Conservation (phyloP, 73 alveolate species). For the Blepharisma stoltei region DNA sequence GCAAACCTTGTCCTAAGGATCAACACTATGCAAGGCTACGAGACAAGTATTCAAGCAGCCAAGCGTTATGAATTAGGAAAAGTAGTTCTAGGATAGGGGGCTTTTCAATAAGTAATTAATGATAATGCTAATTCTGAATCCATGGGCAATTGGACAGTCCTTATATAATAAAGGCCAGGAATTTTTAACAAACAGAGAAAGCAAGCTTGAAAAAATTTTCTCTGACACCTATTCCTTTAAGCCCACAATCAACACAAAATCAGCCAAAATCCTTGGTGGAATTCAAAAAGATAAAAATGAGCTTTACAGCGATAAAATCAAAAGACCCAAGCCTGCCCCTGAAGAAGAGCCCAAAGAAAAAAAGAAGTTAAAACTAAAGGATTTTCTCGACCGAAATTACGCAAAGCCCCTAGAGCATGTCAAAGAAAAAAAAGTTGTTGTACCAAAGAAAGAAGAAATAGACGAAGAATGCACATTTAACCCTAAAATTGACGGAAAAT, state of each 20-base stretch:
- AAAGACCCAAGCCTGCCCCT: neutral
- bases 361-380: neutral
- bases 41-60: no score
- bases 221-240: neutral
- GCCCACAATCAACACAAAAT: conserved; percentile 13
- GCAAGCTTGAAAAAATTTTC: neutral
- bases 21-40: no score
- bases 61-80: no score
- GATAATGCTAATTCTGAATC: conserved; percentile 26
- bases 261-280: neutral
- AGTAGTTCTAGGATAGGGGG: no score
- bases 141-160: neutral
- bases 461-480: conserved; percentile 27
- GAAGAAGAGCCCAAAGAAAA: conserved; percentile 13
- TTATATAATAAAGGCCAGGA: conserved; percentile 6
- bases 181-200: neutral
- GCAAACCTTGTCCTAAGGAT: no score
- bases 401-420: neutral
- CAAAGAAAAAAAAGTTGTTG: neutral
- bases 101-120: no score
- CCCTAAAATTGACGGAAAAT: conserved; percentile 12
- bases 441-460: neutral
- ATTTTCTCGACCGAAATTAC: neutral
- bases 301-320: neutral
- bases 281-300: neutral